Base-by-base conservation (phyloP, 352 stramenopile species). In the Phytophthora pini region DNA sequence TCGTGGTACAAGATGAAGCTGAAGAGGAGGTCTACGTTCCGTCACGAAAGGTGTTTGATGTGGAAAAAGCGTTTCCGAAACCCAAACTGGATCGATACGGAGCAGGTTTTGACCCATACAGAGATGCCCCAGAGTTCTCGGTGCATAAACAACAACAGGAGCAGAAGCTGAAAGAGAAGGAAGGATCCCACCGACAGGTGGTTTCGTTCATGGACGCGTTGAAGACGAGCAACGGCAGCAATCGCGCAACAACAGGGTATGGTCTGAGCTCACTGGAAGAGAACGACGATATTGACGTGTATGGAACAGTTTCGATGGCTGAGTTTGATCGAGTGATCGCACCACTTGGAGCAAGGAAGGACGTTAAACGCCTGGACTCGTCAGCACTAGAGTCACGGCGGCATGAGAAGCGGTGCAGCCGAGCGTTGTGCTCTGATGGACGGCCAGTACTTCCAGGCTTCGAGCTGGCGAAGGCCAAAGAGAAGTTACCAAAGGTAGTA, bases 251-350 rank as follows among this genome's bases (percentile, higher is more conserved):
- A 0, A 88, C 68, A 34, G 80, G 60, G 5, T 92, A 90, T 47
- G 88, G 88, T 15, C 60, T 96, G 3, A 83, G 88, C 60, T 83
- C 88, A 2, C 63, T 96, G 8, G 88, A 96, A 59, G 88, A 96
- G 41, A 88, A 93, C 50, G 86, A 96, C 55, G 88, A 96, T 40
- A 34, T 94, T 1, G 88, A 96, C 41, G 83, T 96, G 29, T 96
- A 96, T 43, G 86, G 74, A 5, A 77, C 72, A 4, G 68, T 75
- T 1, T 82, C 81, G 0, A 92, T 93, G 77, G 47, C 68, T 17
- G 71, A 92, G 9, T 94, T 92, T 65, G 82, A 96, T 69, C 73
- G 66, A 5, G 69, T 72, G 26, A 88, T 95, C 27, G 84, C 72
- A 13, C 69, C 70, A 11, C 61, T 72, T 46, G 43, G 64, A 11